phyloP scores from a whole-genome alignment of 306 rosid species.

The Vicia villosa region DNA sequence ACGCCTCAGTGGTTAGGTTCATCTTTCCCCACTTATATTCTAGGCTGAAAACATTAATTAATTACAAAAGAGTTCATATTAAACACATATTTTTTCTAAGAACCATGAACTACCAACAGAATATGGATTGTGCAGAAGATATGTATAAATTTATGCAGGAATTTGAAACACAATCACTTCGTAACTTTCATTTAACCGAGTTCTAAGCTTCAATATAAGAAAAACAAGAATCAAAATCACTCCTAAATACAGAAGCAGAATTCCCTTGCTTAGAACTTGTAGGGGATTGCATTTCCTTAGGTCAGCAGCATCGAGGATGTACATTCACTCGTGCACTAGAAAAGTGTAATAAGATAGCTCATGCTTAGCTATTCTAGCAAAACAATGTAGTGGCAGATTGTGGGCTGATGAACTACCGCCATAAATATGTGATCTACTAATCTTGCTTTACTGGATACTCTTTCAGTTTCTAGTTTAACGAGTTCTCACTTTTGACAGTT shows the following conservation, averaged over 20 bases:
- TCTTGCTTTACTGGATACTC: slow-evolving; percentile 14
- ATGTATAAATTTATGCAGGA: background rate
- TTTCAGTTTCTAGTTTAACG: slow-evolving; percentile 1
- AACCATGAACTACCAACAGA: background rate
- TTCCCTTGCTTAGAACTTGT: background rate
- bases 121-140: background rate
- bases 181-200: background rate
- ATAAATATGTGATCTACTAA: background rate
- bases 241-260: background rate
- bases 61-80: background rate
- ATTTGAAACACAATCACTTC: background rate
- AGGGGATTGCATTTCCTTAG: slow-evolving; percentile 5
- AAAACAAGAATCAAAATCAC: slow-evolving; percentile 10
- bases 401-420: background rate
- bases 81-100: background rate
- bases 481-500: background rate
- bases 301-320: background rate
- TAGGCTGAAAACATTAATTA: background rate
- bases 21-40: background rate
- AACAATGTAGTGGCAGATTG: background rate
- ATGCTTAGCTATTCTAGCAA: background rate
- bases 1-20: background rate
- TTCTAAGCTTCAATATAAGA: background rate
- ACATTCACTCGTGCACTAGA: background rate
- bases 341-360: background rate